Percentiles rank a stretch among this genome's conserved stretches.
These are phyloP conservation scores for Dendrothele bispora DNA, from an alignment of 768 basidiomycete species.

Conservation along the genomic window DNA sequence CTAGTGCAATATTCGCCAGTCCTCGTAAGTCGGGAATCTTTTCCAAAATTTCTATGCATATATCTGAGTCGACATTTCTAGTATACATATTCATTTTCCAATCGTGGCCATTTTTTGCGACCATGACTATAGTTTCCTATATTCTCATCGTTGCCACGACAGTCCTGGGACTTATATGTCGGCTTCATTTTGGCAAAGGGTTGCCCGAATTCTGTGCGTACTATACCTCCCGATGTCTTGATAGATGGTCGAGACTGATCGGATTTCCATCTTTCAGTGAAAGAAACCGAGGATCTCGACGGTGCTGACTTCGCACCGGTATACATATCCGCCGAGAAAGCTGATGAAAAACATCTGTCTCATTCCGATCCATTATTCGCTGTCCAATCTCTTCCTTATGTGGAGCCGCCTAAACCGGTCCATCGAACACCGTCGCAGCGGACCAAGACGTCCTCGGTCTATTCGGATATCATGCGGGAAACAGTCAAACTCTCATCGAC, in stretches of 20 bases:
- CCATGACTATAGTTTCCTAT: constrained; percentile 36
- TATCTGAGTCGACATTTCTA: constrained; percentile 13
- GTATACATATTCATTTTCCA: constrained; percentile 44
- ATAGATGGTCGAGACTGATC: background rate
- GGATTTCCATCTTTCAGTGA: constrained; percentile 25
- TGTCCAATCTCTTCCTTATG: constrained; percentile 14
- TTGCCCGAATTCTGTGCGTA: constrained; percentile 51
- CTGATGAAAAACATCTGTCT: background rate
- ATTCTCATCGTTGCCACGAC: constrained; percentile 39
- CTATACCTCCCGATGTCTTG: background rate
- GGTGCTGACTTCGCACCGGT: constrained; percentile 44
- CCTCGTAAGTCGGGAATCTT: constrained; percentile 34
- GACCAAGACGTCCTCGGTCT: constrained; percentile 25
- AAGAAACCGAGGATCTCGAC: constrained; percentile 39
- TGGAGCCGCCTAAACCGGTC: constrained; percentile 13
- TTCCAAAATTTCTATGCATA: background rate
- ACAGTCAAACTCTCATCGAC: constrained; percentile 28
- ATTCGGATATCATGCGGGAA: constrained; percentile 19
- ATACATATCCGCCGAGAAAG: constrained; percentile 28
- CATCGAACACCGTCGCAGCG: no score
- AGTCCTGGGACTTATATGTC: constrained; percentile 47
- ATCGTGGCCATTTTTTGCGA: constrained; percentile 50
- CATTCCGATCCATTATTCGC: constrained; percentile 3
- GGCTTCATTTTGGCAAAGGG: constrained; percentile 55
- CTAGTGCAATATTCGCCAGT: constrained; percentile 43